phyloP scores from a whole-genome alignment of 306 rosid genomes.

The Vigna trinervia region DNA sequence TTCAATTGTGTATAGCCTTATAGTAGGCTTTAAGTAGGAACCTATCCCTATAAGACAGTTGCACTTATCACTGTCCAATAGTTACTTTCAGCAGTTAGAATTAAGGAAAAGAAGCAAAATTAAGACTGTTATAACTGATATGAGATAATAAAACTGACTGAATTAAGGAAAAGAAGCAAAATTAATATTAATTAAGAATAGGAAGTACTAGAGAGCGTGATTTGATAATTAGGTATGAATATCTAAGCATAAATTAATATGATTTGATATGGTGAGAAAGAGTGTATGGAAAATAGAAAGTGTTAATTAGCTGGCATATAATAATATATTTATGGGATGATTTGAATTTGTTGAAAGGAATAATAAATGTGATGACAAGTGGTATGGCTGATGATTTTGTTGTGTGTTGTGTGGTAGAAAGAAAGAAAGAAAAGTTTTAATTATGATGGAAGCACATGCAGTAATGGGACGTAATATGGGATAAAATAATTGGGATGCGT shows the following conservation, averaged over 20 bases:
- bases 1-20: too few species aligned
- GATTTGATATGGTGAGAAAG: not conserved
- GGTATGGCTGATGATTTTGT: not conserved
- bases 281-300: not conserved
- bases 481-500: too few species aligned
- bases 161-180: not conserved
- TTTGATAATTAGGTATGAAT: not conserved
- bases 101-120: too few species aligned
- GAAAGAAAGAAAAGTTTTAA: not conserved
- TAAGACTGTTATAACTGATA: too few species aligned
- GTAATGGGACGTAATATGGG: not conserved
- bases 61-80: too few species aligned
- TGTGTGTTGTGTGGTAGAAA: not conserved
- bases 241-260: too few species aligned
- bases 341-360: constrained; percentile 18
- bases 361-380: not conserved
- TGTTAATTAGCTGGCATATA: constrained; percentile 28
- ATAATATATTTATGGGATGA: not conserved
- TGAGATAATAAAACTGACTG: too few species aligned
- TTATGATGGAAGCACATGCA: constrained; percentile 21
- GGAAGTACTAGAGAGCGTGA: not conserved
- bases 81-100: too few species aligned
- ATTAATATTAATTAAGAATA: not conserved
- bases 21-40: too few species aligned
- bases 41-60: too few species aligned